Evolutionary conservation across 2,329 filamentous ascomycete genomes (phyloP).

Genomic region (Tolypocladium tropicale): DNA sequence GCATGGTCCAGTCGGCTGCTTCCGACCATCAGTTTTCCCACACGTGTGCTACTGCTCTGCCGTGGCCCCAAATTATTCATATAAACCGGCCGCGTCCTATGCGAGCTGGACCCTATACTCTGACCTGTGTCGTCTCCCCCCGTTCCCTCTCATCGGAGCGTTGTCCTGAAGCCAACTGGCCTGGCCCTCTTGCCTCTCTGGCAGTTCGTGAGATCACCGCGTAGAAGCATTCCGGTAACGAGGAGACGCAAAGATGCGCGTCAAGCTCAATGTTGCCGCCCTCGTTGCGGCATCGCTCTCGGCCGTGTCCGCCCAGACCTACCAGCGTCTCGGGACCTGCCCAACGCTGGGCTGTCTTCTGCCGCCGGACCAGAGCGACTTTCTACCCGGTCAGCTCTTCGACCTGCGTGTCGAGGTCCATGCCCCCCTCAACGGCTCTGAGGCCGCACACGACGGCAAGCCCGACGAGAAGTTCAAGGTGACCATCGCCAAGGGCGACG

Average conservation of each 20-base stretch:
- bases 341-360: slow-evolving; percentile 49
- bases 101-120: neutral
- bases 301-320: slow-evolving; percentile 43
- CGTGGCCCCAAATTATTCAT: neutral
- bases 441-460: slow-evolving; percentile 57
- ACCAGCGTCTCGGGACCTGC: slow-evolving; percentile 48
- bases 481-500: slow-evolving; percentile 57
- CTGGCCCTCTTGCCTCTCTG: neutral
- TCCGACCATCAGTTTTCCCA: neutral
- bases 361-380: slow-evolving; percentile 60
- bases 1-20: neutral
- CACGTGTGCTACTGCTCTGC: neutral
- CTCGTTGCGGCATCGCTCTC: slow-evolving; percentile 24
- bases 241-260: slow-evolving; percentile 17
- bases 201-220: neutral
- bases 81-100: neutral
- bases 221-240: neutral
- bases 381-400: slow-evolving; percentile 74
- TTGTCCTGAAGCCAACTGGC: neutral
- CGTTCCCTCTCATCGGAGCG: neutral
- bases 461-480: slow-evolving; percentile 69
- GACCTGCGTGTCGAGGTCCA: slow-evolving; percentile 78
- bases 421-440: slow-evolving; percentile 70
- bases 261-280: slow-evolving; percentile 24
- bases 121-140: neutral